Percentiles rank a stretch among this genome's conserved stretches.
Conservation (phyloP, 73 alveolate genomes). For the Tetrahymena elliotti region DNA sequence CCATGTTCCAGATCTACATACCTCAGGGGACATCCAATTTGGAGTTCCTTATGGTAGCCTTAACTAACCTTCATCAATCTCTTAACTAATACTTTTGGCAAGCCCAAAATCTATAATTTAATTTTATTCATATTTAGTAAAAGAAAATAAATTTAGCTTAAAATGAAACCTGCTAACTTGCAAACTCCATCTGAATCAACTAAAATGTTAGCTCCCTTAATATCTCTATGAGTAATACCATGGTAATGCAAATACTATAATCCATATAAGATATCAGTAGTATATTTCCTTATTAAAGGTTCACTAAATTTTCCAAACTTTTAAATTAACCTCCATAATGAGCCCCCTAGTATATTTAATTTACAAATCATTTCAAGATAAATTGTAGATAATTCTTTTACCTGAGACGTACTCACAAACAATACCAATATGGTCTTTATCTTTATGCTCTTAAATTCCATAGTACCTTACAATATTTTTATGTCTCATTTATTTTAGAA, state of each 20-base stretch:
- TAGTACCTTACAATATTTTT: slow-evolving; percentile 58
- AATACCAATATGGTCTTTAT: slow-evolving; percentile 44
- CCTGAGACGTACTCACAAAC: slow-evolving; percentile 67
- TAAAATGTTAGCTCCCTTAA: slow-evolving; percentile 86
- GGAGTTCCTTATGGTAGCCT: slow-evolving; percentile 54
- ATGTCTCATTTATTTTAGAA: slow-evolving; percentile 47
- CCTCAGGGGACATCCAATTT: slow-evolving; percentile 79
- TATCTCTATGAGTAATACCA: slow-evolving; percentile 74
- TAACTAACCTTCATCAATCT: slow-evolving; percentile 1
- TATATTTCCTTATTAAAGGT: slow-evolving; percentile 45
- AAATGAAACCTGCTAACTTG: slow-evolving; percentile 16
- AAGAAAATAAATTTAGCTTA: not conserved
- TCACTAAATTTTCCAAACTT: slow-evolving; percentile 59
- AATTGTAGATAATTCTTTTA: not conserved
- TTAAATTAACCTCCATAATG: slow-evolving; percentile 32
- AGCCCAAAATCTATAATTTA: slow-evolving; percentile 13
- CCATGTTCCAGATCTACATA: slow-evolving; percentile 3
- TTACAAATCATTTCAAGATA: not conserved
- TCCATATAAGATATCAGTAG: slow-evolving; percentile 63
- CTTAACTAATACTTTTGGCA: slow-evolving; percentile 5
- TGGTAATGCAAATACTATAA: slow-evolving; percentile 63
- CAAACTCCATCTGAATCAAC: slow-evolving; percentile 12
- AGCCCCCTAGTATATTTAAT: slow-evolving; percentile 36
- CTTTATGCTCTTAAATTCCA: slow-evolving; percentile 47
- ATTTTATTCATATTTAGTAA: not conserved